Base-by-base conservation (phyloP, 495 filamentous ascomycete species). In the Staphylotrichum tortipilum region DNA sequence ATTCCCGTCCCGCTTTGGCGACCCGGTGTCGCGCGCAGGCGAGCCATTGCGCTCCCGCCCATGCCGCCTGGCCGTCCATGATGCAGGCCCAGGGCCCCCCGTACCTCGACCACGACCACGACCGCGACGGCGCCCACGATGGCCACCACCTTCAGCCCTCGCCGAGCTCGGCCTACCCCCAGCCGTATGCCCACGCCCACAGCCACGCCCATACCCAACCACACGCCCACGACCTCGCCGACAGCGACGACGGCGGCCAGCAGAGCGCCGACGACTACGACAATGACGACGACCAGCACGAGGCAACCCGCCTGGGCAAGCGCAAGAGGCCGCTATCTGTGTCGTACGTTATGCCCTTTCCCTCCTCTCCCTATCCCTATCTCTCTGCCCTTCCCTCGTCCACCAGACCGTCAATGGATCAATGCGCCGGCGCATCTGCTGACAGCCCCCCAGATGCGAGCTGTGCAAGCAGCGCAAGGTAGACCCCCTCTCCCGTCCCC, bases 381-480 rank as follows among this genome's bases (percentile, higher is more conserved):
- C n/a, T n/a, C n/a, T n/a, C n/a, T n/a, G n/a, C n/a, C n/a, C n/a
- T n/a, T n/a, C n/a, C n/a, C n/a, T n/a, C n/a, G n/a, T n/a, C n/a
- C n/a, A n/a, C n/a, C n/a, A n/a, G n/a, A n/a, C n/a, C n/a, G n/a
- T n/a, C n/a, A n/a, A n/a, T n/a, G n/a, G n/a, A n/a, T n/a, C n/a
- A n/a, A n/a, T n/a, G n/a, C n/a, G n/a, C n/a, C n/a, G n/a, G n/a
- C n/a, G n/a, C n/a, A n/a, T n/a, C n/a, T n/a, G 47, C 45, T 49
- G 29, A 31, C 30, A 18, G 24, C 35, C 29, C 40, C 45, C 54
- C 24, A 85, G 82, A 51, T 90, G 87, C 57, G 86, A 90, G 61
- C 70, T 85, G 33, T 90, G 86, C 70, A 92, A 90, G 65, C 81
- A 85, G 64, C 75, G 87, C 60, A 92, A 92, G 70, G 80, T 84